A percentile compares a stretch with the other conserved stretches of the same genome.
Evolutionary conservation across 2,329 filamentous ascomycete species (phyloP).

Genomic region (Trichoderma breve): DNA sequence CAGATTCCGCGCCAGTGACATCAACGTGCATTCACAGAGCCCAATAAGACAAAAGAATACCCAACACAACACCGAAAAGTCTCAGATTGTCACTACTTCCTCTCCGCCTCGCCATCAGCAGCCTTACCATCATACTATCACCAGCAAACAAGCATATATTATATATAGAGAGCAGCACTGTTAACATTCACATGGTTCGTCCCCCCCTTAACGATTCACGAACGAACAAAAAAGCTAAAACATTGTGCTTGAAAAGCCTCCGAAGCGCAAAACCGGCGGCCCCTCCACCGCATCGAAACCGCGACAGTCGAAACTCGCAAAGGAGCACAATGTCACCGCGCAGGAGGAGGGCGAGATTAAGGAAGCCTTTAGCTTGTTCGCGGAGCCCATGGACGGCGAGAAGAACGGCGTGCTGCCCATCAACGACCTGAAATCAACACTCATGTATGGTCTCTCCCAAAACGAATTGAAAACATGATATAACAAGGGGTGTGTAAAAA

Average conservation of each 20-base stretch:
- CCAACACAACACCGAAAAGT: not conserved
- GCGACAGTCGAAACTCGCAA: constrained; percentile 83
- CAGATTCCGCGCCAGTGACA: constrained; percentile 23
- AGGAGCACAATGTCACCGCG: constrained; percentile 81
- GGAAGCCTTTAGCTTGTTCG: constrained; percentile 84
- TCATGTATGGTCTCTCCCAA: constrained; percentile 56
- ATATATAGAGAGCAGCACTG: no score
- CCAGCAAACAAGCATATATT: not conserved
- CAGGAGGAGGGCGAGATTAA: constrained; percentile 86
- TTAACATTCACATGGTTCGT: not conserved
- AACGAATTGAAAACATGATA: not conserved
- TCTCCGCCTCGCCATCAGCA: not conserved
- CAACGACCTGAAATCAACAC: constrained; percentile 66
- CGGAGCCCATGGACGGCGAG: constrained; percentile 66
- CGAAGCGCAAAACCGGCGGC: constrained; percentile 50
- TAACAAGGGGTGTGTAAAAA: not conserved
- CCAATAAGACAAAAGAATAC: not conserved
- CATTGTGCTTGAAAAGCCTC: constrained; percentile 40
- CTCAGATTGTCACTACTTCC: not conserved
- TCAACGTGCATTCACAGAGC: constrained; percentile 20
- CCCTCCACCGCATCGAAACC: constrained; percentile 33
- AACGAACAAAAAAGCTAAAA: not conserved
- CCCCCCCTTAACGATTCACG: not conserved
- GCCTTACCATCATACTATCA: not conserved
- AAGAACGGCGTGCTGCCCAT: constrained; percentile 69